A percentile compares a stretch with the other conserved stretches of the same genome.
Evolutionary conservation across 345 rosid species (phyloP).

Genomic region (Syzygium aromaticum): DNA sequence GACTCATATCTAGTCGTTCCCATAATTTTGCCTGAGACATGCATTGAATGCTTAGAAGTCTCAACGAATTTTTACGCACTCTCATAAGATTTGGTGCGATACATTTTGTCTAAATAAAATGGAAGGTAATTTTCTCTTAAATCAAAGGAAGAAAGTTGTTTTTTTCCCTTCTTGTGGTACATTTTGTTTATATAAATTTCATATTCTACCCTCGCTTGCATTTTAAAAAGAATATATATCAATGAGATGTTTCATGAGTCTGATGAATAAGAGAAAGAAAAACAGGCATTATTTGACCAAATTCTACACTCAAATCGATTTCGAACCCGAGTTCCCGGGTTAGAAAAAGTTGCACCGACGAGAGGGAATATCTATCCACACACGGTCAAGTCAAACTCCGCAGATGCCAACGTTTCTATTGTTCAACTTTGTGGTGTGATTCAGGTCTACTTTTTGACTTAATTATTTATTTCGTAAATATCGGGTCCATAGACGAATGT

Average conservation of each 20-base stretch:
- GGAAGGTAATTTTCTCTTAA: too few species aligned
- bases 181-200: too few species aligned
- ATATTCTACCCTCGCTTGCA: too few species aligned
- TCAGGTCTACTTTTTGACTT: not conserved
- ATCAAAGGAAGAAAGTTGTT: too few species aligned
- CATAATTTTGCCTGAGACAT: too few species aligned
- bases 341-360: not conserved
- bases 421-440: not conserved
- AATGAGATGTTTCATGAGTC: too few species aligned
- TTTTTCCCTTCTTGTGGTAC: too few species aligned
- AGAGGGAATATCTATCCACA: not conserved
- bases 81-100: too few species aligned
- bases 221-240: not conserved
- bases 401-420: not conserved
- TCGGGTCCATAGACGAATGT: not conserved
- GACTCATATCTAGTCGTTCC: too few species aligned
- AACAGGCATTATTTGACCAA: not conserved
- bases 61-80: too few species aligned
- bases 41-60: too few species aligned
- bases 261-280: not conserved
- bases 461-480: not conserved
- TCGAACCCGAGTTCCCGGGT: not conserved
- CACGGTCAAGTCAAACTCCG: not conserved
- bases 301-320: not conserved
- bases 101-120: too few species aligned